A percentile compares a stretch with the other conserved stretches of the same genome.
Evolutionary conservation across 495 filamentous ascomycete species (phyloP).

Genomic region (Platismatia glauca): DNA sequence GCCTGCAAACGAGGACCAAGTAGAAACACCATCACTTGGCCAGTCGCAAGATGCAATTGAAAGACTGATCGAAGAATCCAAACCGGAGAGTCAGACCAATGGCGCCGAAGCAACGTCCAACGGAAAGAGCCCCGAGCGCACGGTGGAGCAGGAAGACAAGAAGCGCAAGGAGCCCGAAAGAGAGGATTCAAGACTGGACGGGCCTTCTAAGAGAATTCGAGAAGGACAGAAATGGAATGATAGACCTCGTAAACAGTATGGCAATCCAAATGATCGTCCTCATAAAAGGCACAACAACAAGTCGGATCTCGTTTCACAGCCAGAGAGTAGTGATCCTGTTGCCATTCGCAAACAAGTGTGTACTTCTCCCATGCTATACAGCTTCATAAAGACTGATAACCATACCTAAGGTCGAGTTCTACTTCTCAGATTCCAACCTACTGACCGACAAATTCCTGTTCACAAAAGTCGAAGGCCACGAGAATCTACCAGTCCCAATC

Average conservation of each 20-base stretch:
- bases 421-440: slow-evolving; percentile 90
- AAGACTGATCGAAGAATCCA: not conserved
- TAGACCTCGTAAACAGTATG: slow-evolving; percentile 12
- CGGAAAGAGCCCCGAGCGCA: not conserved
- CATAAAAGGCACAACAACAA: slow-evolving; percentile 40
- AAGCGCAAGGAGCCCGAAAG: not conserved
- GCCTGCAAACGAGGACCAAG: not conserved
- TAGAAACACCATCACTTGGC: not conserved
- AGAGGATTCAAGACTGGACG: not conserved
- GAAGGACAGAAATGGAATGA: slow-evolving; percentile 23
- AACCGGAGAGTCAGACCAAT: not conserved
- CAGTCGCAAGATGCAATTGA: slow-evolving; percentile 5
- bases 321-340: slow-evolving; percentile 60
- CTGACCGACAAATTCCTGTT: slow-evolving; percentile 81
- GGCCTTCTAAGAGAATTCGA: slow-evolving; percentile 19
- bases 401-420: slow-evolving; percentile 75
- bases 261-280: slow-evolving; percentile 3
- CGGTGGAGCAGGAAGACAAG: not conserved
- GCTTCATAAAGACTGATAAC: slow-evolving; percentile 11
- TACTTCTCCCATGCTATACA: slow-evolving; percentile 14
- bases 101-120: not conserved
- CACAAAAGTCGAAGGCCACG: slow-evolving; percentile 58
- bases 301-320: slow-evolving; percentile 53
- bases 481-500: slow-evolving; percentile 72
- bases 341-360: slow-evolving; percentile 71